Conservation (phyloP, 176 grass and related monocot genomes). For the Lolium perenne region DNA sequence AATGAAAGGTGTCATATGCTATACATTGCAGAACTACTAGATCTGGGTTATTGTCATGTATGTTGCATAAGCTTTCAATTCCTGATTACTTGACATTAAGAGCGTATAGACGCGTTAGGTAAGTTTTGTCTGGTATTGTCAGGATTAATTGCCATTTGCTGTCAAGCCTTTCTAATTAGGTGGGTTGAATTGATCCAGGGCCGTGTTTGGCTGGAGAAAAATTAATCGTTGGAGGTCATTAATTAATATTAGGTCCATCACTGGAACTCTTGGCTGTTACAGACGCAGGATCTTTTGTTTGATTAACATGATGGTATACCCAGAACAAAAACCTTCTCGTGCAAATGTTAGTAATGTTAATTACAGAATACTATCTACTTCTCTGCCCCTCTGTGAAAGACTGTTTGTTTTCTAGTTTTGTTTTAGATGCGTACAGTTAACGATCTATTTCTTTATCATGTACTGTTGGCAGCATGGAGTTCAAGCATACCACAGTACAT, state of each 20-base stretch:
- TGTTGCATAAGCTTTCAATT: constrained; percentile 11
- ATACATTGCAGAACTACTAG: neutral
- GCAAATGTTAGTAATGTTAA: neutral
- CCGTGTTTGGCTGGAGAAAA: constrained; percentile 9
- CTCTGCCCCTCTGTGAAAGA: neutral
- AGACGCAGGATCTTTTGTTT: neutral
- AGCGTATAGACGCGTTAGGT: constrained; percentile 24
- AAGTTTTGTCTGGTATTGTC: neutral
- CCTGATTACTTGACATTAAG: constrained; percentile 21
- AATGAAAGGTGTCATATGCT: neutral
- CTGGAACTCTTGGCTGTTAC: neutral
- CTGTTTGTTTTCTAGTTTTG: constrained; percentile 14
- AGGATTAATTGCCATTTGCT: constrained; percentile 38
- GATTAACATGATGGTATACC: neutral
- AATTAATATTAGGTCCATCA: constrained; percentile 30
- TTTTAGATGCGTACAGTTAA: constrained; percentile 22
- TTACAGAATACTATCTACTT: neutral
- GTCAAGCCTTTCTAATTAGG: constrained; percentile 39
- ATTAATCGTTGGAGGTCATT: constrained; percentile 29
- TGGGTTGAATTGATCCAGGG: constrained; percentile 25
- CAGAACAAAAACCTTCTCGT: neutral
- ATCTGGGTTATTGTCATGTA: constrained; percentile 8
- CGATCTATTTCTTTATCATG: constrained; percentile 7
- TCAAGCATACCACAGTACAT: constrained; percentile 14
- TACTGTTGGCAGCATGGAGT: neutral